Percentiles rank a stretch among this genome's conserved stretches.
Conservation (phyloP, 495 filamentous ascomycete genomes). For the Wilcoxina mikolae region DNA sequence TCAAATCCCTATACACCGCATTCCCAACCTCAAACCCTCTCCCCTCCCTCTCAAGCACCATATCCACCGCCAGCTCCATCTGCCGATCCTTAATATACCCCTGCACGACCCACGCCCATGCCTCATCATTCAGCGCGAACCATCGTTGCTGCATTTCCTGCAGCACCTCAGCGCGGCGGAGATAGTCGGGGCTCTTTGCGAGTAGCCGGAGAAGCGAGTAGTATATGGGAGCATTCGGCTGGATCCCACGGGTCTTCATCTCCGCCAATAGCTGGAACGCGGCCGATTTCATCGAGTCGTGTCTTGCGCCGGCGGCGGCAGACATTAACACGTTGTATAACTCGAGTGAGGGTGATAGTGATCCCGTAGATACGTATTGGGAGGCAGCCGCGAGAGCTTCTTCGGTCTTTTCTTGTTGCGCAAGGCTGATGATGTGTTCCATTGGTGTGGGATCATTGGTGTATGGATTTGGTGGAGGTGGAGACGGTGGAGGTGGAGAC, state of each 20-base stretch:
- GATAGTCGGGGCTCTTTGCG: slow-evolving; percentile 66
- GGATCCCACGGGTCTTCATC: slow-evolving; percentile 47
- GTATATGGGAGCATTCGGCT: slow-evolving; percentile 48
- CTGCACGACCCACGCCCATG: slow-evolving; percentile 51
- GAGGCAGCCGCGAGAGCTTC: slow-evolving; percentile 33
- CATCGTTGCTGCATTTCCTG: slow-evolving; percentile 54
- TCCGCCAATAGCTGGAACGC: slow-evolving; percentile 50
- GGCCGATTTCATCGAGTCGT: slow-evolving; percentile 44
- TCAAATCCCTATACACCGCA: slow-evolving; percentile 33
- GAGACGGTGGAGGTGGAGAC: background rate
- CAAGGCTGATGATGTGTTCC: slow-evolving; percentile 11
- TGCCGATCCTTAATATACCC: slow-evolving; percentile 67
- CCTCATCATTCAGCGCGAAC: slow-evolving; percentile 48
- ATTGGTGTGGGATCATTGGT: background rate
- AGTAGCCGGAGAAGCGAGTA: slow-evolving; percentile 53
- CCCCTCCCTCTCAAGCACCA: slow-evolving; percentile 16
- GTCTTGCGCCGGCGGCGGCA: slow-evolving; percentile 39
- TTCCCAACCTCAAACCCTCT: background rate
- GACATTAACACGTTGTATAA: slow-evolving; percentile 62
- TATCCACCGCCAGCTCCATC: slow-evolving; percentile 65
- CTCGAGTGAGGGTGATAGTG: slow-evolving; percentile 46
- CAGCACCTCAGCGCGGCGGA: slow-evolving; percentile 56
- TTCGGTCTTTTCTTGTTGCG: slow-evolving; percentile 21
- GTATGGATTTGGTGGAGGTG: background rate
- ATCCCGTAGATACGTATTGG: slow-evolving; percentile 45